Percentiles rank a stretch among this genome's conserved stretches.
phyloP scores from a whole-genome alignment of 495 filamentous ascomycete genomes.

The Aspergillus sparsus region DNA sequence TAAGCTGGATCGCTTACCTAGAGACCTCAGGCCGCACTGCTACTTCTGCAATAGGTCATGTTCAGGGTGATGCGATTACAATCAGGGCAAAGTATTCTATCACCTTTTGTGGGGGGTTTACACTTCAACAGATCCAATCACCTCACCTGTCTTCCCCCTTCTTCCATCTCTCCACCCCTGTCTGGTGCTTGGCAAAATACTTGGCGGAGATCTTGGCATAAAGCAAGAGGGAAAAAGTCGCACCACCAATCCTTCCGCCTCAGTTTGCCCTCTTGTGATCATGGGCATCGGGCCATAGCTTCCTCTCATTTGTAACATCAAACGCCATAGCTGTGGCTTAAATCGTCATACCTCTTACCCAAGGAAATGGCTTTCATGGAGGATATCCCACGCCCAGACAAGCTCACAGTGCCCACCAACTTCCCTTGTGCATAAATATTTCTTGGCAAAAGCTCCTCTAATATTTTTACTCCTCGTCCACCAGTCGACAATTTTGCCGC shows the following conservation, averaged over 20 bases:
- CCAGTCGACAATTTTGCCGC: too few species aligned
- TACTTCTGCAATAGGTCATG: background rate
- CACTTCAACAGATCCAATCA: background rate
- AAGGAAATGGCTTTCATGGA: background rate
- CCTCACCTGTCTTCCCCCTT: background rate
- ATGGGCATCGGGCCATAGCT: background rate
- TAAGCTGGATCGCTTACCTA: background rate
- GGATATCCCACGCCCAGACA: background rate
- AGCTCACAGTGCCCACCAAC: too few species aligned
- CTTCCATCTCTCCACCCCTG: background rate
- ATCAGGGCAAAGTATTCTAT: background rate
- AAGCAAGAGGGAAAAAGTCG: background rate
- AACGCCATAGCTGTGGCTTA: constrained; percentile 16
- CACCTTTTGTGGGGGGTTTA: background rate
- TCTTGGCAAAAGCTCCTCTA: too few species aligned
- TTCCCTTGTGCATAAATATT: too few species aligned
- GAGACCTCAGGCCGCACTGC: background rate
- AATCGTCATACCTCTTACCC: constrained; percentile 2
- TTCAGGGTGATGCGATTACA: background rate
- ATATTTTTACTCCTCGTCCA: too few species aligned
- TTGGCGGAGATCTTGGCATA: background rate
- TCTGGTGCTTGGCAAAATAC: background rate
- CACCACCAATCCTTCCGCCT: constrained; percentile 5
- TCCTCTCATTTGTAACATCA: background rate
- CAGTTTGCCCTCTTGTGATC: background rate